These are phyloP conservation scores for Suillus tomentosus DNA, from an alignment of 768 basidiomycete species.

Conservation along the genomic window DNA sequence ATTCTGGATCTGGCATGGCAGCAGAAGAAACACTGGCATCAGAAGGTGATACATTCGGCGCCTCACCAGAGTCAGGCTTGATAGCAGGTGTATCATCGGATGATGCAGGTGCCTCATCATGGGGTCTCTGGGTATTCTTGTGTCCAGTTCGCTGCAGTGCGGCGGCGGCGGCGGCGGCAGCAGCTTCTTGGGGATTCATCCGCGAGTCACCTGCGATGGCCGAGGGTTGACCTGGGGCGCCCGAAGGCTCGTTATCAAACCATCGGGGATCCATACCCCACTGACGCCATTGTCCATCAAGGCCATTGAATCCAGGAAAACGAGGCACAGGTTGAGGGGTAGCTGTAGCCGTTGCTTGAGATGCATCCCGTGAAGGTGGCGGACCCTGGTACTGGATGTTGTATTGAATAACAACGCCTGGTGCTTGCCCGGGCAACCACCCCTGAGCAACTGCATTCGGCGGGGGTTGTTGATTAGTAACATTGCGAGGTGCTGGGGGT, in stretches of 20 bases:
- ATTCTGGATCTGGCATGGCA: neutral
- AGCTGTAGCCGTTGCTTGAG: slow-evolving; percentile 25
- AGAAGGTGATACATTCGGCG: neutral
- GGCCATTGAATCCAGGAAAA: slow-evolving; percentile 64
- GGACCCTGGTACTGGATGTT: slow-evolving; percentile 58
- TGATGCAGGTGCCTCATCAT: neutral
- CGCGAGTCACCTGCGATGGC: slow-evolving; percentile 9
- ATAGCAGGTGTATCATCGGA: neutral
- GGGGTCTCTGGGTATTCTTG: neutral
- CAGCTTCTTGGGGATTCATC: slow-evolving; percentile 50
- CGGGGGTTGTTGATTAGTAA: slow-evolving; percentile 46
- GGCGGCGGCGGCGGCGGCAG: slow-evolving; percentile 68
- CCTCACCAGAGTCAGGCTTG: neutral
- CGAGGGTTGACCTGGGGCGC: slow-evolving; percentile 6
- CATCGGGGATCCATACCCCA: slow-evolving; percentile 51
- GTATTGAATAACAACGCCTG: slow-evolving; percentile 61
- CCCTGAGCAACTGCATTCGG: slow-evolving; percentile 35
- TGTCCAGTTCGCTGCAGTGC: slow-evolving; percentile 53
- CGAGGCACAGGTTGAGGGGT: slow-evolving; percentile 50
- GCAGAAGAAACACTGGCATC: neutral
- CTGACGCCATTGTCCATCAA: slow-evolving; percentile 63
- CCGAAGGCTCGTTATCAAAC: slow-evolving; percentile 16
- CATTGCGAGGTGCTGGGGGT: slow-evolving; percentile 42
- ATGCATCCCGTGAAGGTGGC: slow-evolving; percentile 17
- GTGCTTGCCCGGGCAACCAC: slow-evolving; percentile 39